Conservation (phyloP, 306 rosid species). For the Malus sylvestris region DNA sequence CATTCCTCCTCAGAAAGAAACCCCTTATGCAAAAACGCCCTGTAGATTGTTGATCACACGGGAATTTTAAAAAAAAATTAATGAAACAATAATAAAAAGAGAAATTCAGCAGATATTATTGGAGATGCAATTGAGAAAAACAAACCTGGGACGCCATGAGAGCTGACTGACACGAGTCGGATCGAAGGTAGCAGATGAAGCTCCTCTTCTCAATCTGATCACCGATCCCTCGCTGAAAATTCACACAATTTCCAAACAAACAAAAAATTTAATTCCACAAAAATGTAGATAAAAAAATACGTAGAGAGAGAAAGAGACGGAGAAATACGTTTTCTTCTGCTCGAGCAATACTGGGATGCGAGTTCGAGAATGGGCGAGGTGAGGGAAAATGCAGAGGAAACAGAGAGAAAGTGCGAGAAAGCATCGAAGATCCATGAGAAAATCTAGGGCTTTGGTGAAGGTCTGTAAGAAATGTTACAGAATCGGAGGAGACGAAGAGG, state of each 20-base stretch:
- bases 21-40: conserved; percentile 76
- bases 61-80: not conserved
- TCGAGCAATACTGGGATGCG: conserved; percentile 34
- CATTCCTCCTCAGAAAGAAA: conserved; percentile 75
- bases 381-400: conserved; percentile 35
- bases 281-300: not conserved
- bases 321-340: conserved; percentile 8
- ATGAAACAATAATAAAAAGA: not conserved
- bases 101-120: not conserved
- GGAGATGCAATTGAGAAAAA: conserved; percentile 2
- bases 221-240: conserved; percentile 47
- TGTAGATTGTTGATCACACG: conserved; percentile 26
- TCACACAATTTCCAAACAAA: not conserved
- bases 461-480: not conserved
- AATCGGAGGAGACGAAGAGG: not conserved
- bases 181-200: conserved; percentile 47
- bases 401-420: conserved; percentile 25
- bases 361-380: conserved; percentile 38
- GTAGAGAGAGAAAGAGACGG: not conserved
- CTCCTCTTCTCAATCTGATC: conserved; percentile 32
- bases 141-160: conserved; percentile 83
- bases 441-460: not conserved
- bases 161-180: conserved; percentile 82
- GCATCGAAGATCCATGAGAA: conserved; percentile 36
- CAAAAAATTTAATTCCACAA: not conserved